phyloP scores from a whole-genome alignment of 139 green algal species.

The Haematococcus lacustris region DNA sequence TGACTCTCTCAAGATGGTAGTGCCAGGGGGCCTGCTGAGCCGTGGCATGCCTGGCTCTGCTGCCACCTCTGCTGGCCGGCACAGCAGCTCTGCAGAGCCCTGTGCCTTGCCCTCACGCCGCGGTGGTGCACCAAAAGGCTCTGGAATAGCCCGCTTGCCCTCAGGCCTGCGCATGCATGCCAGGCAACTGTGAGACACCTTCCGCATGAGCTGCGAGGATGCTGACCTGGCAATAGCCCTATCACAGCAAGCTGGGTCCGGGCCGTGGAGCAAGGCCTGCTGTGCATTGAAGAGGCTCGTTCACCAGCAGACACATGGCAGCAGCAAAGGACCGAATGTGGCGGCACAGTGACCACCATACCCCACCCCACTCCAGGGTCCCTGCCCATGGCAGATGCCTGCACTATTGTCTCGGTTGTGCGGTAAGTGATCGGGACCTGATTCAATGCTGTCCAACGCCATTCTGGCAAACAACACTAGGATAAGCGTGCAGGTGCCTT shows the following conservation, averaged over 20 bases:
- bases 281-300: background rate
- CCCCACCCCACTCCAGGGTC: too few species aligned
- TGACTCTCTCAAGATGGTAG: slow-evolving; percentile 20
- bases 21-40: slow-evolving; percentile 16
- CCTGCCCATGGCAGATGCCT: too few species aligned
- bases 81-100: background rate
- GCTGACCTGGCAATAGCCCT: background rate
- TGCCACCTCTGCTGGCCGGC: background rate
- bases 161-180: slow-evolving; percentile 13
- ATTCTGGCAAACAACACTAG: background rate
- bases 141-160: slow-evolving; percentile 22
- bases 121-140: slow-evolving; percentile 26
- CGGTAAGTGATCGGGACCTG: background rate
- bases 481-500: too few species aligned
- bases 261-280: background rate
- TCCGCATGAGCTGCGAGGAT: background rate
- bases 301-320: background rate
- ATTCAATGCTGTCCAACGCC: too few species aligned
- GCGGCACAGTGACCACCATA: too few species aligned
- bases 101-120: background rate
- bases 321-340: background rate
- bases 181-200: background rate
- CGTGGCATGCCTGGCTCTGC: slow-evolving; percentile 24
- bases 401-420: background rate
- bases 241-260: background rate